A percentile compares a stretch with the other conserved stretches of the same genome.
Conservation (phyloP, 768 basidiomycete species). For the Phaeotremella fagi region DNA sequence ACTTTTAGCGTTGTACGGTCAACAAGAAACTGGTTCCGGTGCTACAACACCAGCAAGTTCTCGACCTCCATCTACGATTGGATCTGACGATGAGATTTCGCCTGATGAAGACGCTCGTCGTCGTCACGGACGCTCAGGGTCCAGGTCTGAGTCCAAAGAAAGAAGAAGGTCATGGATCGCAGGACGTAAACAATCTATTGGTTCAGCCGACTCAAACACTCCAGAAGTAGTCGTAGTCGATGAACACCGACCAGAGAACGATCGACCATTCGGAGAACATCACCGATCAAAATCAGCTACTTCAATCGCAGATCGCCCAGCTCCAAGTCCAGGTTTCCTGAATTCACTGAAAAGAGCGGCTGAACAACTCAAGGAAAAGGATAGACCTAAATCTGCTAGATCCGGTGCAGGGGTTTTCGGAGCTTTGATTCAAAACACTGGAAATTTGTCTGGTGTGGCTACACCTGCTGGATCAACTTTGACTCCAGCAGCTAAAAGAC, state of each 20-base stretch:
- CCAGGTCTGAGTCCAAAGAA: slow-evolving; percentile 10
- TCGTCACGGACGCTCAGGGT: slow-evolving; percentile 7
- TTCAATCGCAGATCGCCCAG: slow-evolving; percentile 4
- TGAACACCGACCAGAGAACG: not conserved
- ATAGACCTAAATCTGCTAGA: slow-evolving; percentile 51
- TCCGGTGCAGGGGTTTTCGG: slow-evolving; percentile 64
- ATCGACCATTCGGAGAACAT: not conserved
- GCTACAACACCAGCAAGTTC: slow-evolving; percentile 43
- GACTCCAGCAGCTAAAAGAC: slow-evolving; percentile 59
- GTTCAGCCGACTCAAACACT: slow-evolving; percentile 8
- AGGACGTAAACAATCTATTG: slow-evolving; percentile 11
- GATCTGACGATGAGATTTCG: slow-evolving; percentile 25
- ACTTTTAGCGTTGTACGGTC: slow-evolving; percentile 61
- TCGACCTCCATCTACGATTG: slow-evolving; percentile 38
- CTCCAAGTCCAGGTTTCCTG: slow-evolving; percentile 17
- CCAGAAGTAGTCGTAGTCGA: slow-evolving; percentile 19
- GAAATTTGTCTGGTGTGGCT: slow-evolving; percentile 60
- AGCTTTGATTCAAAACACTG: slow-evolving; percentile 66
- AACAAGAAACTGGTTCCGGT: slow-evolving; percentile 46
- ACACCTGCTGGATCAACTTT: slow-evolving; percentile 49
- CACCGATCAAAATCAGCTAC: not conserved
- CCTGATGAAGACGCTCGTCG: slow-evolving; percentile 29
- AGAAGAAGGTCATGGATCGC: slow-evolving; percentile 7
- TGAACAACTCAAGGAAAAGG: slow-evolving; percentile 26
- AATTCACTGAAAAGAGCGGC: slow-evolving; percentile 20